Evolutionary conservation across 306 rosid species (phyloP).

Genomic region (Prunus davidiana): DNA sequence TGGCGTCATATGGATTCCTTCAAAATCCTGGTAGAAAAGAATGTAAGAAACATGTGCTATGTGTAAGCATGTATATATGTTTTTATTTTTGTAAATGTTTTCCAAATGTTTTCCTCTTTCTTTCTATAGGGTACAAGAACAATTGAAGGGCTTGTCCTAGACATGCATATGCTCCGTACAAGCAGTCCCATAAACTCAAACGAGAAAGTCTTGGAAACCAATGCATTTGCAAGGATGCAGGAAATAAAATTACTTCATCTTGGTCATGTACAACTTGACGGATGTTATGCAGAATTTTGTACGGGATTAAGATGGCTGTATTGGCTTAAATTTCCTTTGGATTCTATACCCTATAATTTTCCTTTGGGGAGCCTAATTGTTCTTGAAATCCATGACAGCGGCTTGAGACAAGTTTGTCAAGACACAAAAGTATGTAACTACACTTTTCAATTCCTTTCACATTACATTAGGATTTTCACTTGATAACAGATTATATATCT

Average conservation of each 20-base stretch:
- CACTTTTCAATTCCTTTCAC: neutral
- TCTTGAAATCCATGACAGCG: conserved; percentile 4
- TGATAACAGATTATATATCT: neutral
- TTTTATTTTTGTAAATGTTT: neutral
- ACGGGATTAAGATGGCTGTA: neutral
- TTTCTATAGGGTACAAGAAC: neutral
- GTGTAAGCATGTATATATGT: neutral
- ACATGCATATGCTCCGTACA: neutral
- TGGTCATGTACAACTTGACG: neutral
- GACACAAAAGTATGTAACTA: neutral
- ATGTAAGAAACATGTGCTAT: neutral
- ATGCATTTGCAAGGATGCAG: neutral
- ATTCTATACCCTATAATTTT: neutral
- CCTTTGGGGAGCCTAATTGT: neutral
- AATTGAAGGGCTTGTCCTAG: neutral
- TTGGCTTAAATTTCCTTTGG: conserved; percentile 5
- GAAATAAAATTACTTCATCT: neutral
- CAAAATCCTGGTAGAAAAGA: neutral
- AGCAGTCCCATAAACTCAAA: no score
- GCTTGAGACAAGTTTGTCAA: neutral
- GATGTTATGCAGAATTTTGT: neutral
- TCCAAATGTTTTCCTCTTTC: neutral
- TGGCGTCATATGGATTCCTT: neutral
- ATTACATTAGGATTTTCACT: neutral
- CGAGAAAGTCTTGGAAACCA: neutral